Evolutionary conservation across 805 yeast species (phyloP).

Genomic region (Suhomyces prunicola): DNA sequence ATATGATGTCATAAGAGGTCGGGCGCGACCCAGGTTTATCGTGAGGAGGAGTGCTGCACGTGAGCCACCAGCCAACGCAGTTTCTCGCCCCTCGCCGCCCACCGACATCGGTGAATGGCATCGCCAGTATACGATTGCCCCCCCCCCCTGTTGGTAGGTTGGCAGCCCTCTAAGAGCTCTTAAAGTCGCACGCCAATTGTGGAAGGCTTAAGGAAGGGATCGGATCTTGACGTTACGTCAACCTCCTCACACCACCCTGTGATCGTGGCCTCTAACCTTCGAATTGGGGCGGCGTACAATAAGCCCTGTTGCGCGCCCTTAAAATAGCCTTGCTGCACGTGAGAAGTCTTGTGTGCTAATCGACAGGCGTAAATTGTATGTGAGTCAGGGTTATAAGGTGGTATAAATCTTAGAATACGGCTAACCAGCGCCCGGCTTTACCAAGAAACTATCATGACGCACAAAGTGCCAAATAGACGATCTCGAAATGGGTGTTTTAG

Average conservation of each 20-base stretch:
- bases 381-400: background rate
- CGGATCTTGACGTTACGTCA: background rate
- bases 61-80: background rate
- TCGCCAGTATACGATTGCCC: too few relatives aligned
- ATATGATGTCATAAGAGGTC: background rate
- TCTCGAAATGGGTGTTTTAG: slow-evolving; percentile 30
- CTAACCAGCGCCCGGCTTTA: background rate
- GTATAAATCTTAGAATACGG: background rate
- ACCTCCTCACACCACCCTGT: background rate
- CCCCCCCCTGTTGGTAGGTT: too few relatives aligned
- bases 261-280: background rate
- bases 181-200: background rate
- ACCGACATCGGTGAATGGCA: too few relatives aligned
- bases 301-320: background rate
- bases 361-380: background rate
- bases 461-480: background rate
- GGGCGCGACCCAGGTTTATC: background rate
- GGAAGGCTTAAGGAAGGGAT: background rate
- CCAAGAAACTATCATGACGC: background rate
- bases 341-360: background rate
- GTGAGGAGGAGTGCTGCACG: background rate
- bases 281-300: background rate
- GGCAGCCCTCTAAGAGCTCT: too few relatives aligned
- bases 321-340: background rate
- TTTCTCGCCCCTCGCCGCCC: background rate